Base-by-base conservation (phyloP, 306 rosid genomes). In the Casuarina equisetifolia region DNA sequence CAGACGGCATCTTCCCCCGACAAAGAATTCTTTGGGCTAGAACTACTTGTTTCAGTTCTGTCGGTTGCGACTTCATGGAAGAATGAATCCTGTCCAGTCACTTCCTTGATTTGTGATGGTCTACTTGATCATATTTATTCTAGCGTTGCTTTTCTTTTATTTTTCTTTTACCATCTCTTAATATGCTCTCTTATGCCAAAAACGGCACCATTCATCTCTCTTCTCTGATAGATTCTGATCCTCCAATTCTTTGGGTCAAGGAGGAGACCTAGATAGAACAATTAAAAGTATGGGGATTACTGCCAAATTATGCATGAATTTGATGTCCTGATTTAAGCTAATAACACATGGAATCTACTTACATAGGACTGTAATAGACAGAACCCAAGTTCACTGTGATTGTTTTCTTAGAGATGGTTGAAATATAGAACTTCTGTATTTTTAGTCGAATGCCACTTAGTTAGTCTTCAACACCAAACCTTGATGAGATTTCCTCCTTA, bases 391-490 rank as follows among this genome's bases (percentile, higher is more conserved):
- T 53, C 9, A 50, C 38, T 45, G 49, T 64, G 45, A 38, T 57
- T 69, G 69, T 53, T 36, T 39, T 36, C n/a, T 68, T 25, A 17
- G 81, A 39, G 69, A 76, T 35, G 70, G 49, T 50, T 66, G 43
- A 70, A 25, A 25, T 25, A 25, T 25, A 25, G 32, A 25, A 25
- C 32, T 25, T 25, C 91, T 72, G 88, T 92, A 82, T 94, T 94
- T 82, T 87, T 90, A 94, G 90, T 89, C 93, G 97, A 44, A 94
- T 88, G 86, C 97, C 61, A 92, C 96, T n/a, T 95, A 92, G 43
- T 95, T 91, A 83, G 96, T 92, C 64, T 92, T 97, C 85, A 94
- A 96, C 1, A 88, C 97, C 32, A 88, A 2, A 58, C 66, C 59
- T 5, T 15, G 0, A 54, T 53, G 63, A 44, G n/a, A n/a, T 43